These are phyloP conservation scores for Sequoia sempervirens DNA, from an alignment of 75 land plant genomes.

Conservation along the genomic window DNA sequence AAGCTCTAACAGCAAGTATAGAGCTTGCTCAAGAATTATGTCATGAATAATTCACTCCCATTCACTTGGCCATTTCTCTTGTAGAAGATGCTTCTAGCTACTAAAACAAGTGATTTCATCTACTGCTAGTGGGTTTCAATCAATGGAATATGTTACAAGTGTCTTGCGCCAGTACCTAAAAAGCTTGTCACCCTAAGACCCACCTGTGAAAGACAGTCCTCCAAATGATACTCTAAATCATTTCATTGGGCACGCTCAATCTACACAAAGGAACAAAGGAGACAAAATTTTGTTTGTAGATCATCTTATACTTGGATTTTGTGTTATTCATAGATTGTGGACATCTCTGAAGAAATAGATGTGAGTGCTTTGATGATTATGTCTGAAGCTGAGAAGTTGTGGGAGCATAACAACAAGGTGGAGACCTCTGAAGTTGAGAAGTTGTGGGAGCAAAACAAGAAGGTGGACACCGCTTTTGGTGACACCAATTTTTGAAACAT, in stretches of 20 bases:
- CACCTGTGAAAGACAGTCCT: constrained; percentile 81
- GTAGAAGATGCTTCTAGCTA: constrained; percentile 52
- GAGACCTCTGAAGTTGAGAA: constrained; percentile 81
- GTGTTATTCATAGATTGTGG: constrained; percentile 67
- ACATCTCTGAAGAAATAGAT: constrained; percentile 71
- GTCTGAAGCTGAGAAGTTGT: constrained; percentile 69
- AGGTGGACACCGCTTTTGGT: constrained; percentile 84
- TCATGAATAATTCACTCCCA: constrained; percentile 83
- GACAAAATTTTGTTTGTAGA: constrained; percentile 88
- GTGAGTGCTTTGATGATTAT: constrained; percentile 52
- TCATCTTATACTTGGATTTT: constrained; percentile 74
- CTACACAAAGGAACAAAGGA: constrained; percentile 58
- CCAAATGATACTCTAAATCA: constrained; percentile 68
- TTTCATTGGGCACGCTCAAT: constrained; percentile 45
- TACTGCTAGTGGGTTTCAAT: constrained; percentile 29
- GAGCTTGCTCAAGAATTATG: constrained; percentile 67
- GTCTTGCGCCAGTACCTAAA: constrained; percentile 60
- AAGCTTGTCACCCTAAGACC: constrained; percentile 73
- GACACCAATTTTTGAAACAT: constrained; percentile 87
- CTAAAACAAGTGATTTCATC: constrained; percentile 58
- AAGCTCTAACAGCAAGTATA: constrained; percentile 68
- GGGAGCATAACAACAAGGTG: constrained; percentile 79
- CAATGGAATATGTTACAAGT: constrained; percentile 57
- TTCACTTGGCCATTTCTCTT: constrained; percentile 71
- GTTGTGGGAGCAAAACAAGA: constrained; percentile 68